A percentile compares a stretch with the other conserved stretches of the same genome.
phyloP scores from a whole-genome alignment of 164 flowering plant genomes.

The Nymphaea colorata region DNA sequence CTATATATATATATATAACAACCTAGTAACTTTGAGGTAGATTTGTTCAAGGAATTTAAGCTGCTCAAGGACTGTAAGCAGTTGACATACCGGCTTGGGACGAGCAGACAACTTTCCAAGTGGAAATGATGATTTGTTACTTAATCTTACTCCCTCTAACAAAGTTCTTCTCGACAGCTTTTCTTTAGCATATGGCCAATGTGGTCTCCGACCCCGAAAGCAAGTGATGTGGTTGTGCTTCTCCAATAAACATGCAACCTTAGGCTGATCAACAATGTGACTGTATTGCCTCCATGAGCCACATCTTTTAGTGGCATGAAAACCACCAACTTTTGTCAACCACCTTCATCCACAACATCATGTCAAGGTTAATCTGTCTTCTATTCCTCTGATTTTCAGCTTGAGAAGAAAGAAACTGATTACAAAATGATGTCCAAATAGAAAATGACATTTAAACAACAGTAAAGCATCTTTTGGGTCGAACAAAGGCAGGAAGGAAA shows the following conservation, averaged over 20 bases:
- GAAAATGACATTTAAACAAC: background rate
- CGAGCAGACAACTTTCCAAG: slow-evolving; percentile 13
- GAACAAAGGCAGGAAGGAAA: background rate
- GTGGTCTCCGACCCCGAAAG: slow-evolving; percentile 17
- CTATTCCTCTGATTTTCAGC: background rate
- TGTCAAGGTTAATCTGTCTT: background rate
- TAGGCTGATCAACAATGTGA: slow-evolving; percentile 13
- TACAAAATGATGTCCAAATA: background rate
- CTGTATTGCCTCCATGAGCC: slow-evolving; percentile 10
- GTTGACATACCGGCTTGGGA: background rate
- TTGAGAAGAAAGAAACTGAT: background rate
- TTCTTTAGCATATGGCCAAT: slow-evolving; percentile 7
- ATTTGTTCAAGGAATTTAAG: too few relatives aligned
- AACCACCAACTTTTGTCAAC: slow-evolving; percentile 15
- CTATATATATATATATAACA: too few relatives aligned
- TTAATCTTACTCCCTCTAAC: slow-evolving; percentile 9
- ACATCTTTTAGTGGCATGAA: slow-evolving; percentile 10
- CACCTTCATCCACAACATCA: slow-evolving; percentile 20
- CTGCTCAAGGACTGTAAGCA: background rate
- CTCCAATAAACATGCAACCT: slow-evolving; percentile 8
- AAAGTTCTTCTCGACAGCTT: background rate
- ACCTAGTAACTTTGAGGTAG: too few relatives aligned
- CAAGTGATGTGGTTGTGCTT: slow-evolving; percentile 22
- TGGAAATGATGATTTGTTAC: slow-evolving; percentile 35
- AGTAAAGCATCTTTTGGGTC: background rate